phyloP scores from a whole-genome alignment of 169 alveolate species.

The Plasmodium falciparum region DNA sequence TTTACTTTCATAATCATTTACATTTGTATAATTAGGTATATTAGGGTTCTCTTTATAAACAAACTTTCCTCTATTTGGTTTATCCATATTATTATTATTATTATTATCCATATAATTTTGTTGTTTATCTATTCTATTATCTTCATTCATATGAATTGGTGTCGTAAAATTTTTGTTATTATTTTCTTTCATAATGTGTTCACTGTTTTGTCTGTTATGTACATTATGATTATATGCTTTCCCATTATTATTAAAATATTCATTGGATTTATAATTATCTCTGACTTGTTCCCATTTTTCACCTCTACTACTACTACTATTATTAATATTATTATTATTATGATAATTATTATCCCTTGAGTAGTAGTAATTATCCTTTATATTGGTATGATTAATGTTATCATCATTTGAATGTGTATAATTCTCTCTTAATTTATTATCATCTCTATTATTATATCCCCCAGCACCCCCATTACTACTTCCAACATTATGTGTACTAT shows the following conservation, averaged over 20 bases:
- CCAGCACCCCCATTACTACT: background rate
- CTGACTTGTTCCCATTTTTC: no score
- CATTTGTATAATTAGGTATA: background rate
- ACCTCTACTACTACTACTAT: no score
- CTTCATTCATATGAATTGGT: background rate
- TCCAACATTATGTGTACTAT: background rate
- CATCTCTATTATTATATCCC: constrained; percentile 5
- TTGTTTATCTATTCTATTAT: background rate
- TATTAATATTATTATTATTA: no score
- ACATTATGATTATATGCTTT: no score
- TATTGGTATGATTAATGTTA: background rate
- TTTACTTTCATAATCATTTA: constrained; percentile 3
- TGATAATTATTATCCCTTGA: no score
- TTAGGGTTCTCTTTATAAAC: background rate
- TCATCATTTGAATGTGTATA: constrained; percentile 19
- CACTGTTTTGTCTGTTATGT: background rate
- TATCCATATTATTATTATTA: background rate
- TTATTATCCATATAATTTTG: background rate
- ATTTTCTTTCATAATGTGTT: background rate
- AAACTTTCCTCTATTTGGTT: constrained; percentile 5
- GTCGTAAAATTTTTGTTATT: background rate
- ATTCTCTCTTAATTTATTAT: constrained; percentile 6
- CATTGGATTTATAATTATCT: no score
- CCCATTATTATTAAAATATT: no score
- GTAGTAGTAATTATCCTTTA: background rate